Evolutionary conservation across 1,284 basidiomycete genomes (phyloP).

Genomic region (Ganoderma boninense): DNA sequence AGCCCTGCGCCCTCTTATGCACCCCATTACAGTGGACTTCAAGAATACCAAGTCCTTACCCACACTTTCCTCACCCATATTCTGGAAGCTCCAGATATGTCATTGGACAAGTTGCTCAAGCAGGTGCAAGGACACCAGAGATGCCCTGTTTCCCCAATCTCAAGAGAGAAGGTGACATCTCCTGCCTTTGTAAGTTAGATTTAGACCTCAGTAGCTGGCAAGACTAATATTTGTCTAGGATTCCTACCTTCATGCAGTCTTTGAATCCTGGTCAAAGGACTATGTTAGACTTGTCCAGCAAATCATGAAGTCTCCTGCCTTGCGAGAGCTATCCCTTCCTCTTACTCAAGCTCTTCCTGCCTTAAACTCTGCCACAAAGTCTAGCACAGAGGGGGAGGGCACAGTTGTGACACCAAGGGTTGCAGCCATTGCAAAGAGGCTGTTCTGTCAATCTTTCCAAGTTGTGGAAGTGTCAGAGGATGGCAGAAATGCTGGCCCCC

Average conservation of each 20-base stretch:
- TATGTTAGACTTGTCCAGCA: constrained; percentile 9
- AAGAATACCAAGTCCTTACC: constrained; percentile 58
- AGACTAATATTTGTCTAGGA: constrained; percentile 12
- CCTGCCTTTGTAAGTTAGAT: constrained; percentile 47
- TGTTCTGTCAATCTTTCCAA: constrained; percentile 54
- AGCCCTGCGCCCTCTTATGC: constrained; percentile 53
- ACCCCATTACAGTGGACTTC: constrained; percentile 53
- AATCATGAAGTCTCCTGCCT: constrained; percentile 1
- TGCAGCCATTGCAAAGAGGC: constrained; percentile 51
- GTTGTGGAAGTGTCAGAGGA: constrained; percentile 14
- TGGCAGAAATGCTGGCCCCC: background rate
- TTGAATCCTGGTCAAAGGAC: constrained; percentile 16
- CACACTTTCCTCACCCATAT: constrained; percentile 47
- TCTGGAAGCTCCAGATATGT: constrained; percentile 43
- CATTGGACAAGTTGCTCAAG: constrained; percentile 47
- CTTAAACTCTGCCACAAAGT: background rate
- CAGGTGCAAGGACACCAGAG: background rate
- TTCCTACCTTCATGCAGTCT: constrained; percentile 17
- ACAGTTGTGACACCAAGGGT: constrained; percentile 63
- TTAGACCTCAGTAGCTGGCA: background rate
- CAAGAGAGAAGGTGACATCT: background rate
- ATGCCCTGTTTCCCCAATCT: background rate
- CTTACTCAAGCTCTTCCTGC: background rate
- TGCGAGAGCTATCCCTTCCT: constrained; percentile 4
- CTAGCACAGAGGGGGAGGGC: background rate